A percentile compares a stretch with the other conserved stretches of the same genome.
These are phyloP conservation scores for Citrus mangshanensis DNA, from an alignment of 345 rosid genomes.

Conservation along the genomic window DNA sequence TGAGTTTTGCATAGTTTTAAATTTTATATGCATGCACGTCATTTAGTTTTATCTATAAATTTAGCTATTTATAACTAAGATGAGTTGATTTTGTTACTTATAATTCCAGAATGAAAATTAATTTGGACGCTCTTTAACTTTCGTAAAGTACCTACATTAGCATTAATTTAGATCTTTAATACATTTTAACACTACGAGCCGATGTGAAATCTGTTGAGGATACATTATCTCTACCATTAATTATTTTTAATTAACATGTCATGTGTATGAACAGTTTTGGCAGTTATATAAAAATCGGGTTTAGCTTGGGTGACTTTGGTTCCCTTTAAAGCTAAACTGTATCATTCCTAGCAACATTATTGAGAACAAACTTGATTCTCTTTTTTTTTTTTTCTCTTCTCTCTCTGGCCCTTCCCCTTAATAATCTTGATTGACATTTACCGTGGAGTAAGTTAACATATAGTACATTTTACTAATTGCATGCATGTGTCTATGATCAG, in stretches of 20 bases:
- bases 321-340: neutral
- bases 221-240: neutral
- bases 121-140: neutral
- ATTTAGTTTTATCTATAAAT: neutral
- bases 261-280: neutral
- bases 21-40: neutral
- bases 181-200: neutral
- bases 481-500: conserved; percentile 38
- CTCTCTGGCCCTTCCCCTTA: neutral
- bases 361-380: neutral
- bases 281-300: neutral
- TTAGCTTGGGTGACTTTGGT: neutral
- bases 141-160: neutral
- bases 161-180: neutral
- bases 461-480: conserved; percentile 7
- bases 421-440: neutral
- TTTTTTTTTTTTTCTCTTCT: neutral
- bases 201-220: neutral
- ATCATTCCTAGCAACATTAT: neutral
- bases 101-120: neutral
- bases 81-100: neutral
- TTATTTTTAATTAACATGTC: neutral
- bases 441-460: neutral
- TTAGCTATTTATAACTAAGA: neutral
- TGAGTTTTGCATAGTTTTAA: neutral